Evolutionary conservation across 192 early-diverging fungal genomes (phyloP).

Genomic region (Podochytrium sp.): DNA sequence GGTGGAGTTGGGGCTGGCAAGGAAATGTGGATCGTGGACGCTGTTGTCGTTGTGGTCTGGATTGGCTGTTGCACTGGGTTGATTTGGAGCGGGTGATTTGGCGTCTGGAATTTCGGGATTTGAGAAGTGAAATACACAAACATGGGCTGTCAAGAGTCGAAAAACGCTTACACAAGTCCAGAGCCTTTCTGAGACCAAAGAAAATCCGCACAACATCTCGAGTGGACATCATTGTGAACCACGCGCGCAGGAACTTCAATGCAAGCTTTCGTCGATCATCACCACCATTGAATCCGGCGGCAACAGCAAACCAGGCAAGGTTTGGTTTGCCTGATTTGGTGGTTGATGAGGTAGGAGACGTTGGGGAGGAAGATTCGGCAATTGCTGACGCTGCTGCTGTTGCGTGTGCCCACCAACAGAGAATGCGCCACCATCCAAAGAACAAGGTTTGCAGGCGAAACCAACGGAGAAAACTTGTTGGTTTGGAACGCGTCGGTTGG

Average conservation of each 20-base stretch:
- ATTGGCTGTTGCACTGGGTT: not conserved
- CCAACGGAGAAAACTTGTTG: constrained; percentile 5
- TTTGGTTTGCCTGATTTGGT: not conserved
- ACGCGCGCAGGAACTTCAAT: not conserved
- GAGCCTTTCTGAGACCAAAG: not conserved
- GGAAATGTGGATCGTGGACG: too few species aligned
- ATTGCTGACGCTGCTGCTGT: constrained; percentile 4
- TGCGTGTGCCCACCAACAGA: constrained; percentile 26
- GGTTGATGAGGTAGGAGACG: not conserved
- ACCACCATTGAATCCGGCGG: not conserved
- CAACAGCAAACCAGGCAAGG: not conserved
- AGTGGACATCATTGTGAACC: not conserved
- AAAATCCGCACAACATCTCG: constrained; percentile 4
- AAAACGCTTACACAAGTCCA: not conserved
- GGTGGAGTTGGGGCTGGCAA: too few species aligned
- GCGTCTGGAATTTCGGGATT: not conserved
- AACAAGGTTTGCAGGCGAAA: not conserved
- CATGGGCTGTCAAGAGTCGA: not conserved
- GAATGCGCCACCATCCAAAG: constrained; percentile 14
- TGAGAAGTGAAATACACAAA: not conserved
- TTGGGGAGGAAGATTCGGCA: constrained; percentile 7
- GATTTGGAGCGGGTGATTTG: not conserved
- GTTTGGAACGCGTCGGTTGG: not conserved
- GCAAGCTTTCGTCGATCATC: not conserved
- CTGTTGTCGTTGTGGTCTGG: too few species aligned